Evolutionary conservation across 2,329 filamentous ascomycete species (phyloP), one percentile per base, ranked within the genome.

Genomic region (Aspergillus tamarii): DNA sequence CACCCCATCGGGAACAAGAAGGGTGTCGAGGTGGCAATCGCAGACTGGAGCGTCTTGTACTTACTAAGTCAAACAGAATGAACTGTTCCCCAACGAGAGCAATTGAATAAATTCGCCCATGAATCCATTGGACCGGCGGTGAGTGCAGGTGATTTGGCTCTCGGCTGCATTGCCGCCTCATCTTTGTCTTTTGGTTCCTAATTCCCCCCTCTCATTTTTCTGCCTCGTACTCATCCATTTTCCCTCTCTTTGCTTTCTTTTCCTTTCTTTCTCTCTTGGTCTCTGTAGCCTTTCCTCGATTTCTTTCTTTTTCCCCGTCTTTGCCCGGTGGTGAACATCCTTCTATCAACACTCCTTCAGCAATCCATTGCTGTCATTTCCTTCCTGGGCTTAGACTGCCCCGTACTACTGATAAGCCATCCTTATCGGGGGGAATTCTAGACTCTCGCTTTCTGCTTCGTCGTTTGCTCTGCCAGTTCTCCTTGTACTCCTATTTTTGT

Each of bases 141-240:
- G 66, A 68, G 63, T 54, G 60, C 53, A 57, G 64, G 63, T 67
- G 66, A 67, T 67, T 64, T 68, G 65, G 65, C 53, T 54, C 48
- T 50, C 55, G 46, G 57, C 67, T 66, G 67, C 66, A 63, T 65
- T 69, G 63, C 67, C 67, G 67, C 67, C 67, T 69, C 67, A 69
- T 69, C 65, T 57, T 64, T 21, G 21, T 26, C 21, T 39, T 39
- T 55, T 39, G 52, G n/a, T 39, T 39, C 52, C 32, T 39, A 55
- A 55, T 16, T 12, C n/a, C 52, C 34, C 41, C 63, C 59, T 62
- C 59, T 57, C 56, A 60, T 60, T 53, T 56, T 45, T 54, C 48
- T 16, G 10, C 23, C 32, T 46, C 30, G 34, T 28, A 23, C 43
- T 63, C 50, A 58, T 64, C 57, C 46, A 34, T 67, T 50, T 61